Conservation (phyloP, 2,329 filamentous ascomycete species). For the Paecilomyces dactylethromorphus region DNA sequence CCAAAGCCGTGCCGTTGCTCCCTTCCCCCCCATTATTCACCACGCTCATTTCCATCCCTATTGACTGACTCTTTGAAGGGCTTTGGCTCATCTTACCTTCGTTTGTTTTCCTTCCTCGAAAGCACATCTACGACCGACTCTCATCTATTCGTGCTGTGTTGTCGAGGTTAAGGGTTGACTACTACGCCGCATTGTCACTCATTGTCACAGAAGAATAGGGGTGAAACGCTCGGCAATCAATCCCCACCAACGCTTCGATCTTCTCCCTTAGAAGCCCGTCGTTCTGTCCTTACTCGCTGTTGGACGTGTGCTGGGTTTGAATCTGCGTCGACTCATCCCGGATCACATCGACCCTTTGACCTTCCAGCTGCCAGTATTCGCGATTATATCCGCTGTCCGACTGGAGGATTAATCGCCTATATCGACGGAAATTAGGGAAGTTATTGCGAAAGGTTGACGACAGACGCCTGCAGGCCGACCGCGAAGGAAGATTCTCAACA, state of each 20-base stretch:
- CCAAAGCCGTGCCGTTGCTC: neutral
- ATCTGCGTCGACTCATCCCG: neutral
- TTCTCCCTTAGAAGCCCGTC: neutral
- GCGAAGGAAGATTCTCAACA: neutral
- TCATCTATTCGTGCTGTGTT: neutral
- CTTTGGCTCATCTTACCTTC: neutral
- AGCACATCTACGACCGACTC: neutral
- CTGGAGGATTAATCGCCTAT: neutral
- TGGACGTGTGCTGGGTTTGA: neutral
- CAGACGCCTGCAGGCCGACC: neutral
- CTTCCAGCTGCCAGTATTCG: neutral
- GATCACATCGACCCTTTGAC: neutral
- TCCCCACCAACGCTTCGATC: constrained; percentile 1
- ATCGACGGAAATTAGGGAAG: neutral
- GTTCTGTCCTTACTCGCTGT: neutral
- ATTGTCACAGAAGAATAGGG: constrained; percentile 1
- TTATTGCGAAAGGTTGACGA: neutral
- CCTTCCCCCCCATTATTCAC: neutral
- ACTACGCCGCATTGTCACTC: neutral
- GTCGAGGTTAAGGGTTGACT: neutral
- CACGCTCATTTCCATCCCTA: constrained; percentile 1
- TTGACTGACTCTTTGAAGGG: neutral
- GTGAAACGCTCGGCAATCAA: constrained; percentile 3
- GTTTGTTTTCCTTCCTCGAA: neutral
- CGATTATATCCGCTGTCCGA: neutral